Conservation (phyloP, 164 flowering plant genomes). For the Amborella trichopoda region DNA sequence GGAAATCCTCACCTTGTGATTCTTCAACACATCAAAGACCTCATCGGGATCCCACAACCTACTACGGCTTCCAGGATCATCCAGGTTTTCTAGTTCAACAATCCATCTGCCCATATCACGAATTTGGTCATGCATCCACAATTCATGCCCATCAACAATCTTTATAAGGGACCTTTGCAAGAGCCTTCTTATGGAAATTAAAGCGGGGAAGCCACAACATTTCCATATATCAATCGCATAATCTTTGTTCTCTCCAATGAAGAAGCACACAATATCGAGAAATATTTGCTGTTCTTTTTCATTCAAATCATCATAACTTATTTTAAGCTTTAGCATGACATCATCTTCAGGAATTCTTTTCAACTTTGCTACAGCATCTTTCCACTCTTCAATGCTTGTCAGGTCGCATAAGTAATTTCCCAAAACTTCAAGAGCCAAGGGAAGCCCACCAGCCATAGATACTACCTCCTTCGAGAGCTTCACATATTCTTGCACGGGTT, state of each 20-base stretch:
- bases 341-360: neutral
- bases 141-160: neutral
- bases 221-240: neutral
- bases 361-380: neutral
- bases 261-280: neutral
- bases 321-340: neutral
- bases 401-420: neutral
- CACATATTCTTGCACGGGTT: neutral
- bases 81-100: neutral
- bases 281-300: neutral
- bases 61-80: slow-evolving; percentile 6
- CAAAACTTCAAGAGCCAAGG: neutral
- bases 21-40: slow-evolving; percentile 1
- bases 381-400: neutral
- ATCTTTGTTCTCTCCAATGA: neutral
- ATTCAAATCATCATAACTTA: neutral
- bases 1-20: slow-evolving; percentile 2
- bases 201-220: neutral
- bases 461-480: neutral
- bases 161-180: slow-evolving; percentile 1
- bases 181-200: neutral
- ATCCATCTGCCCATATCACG: slow-evolving; percentile 4
- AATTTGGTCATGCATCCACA: slow-evolving; percentile 2
- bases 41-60: slow-evolving; percentile 6
- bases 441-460: neutral